Conservation (phyloP, 1,139 yeast genomes). For the Suzukiozyma palmioleophila region DNA sequence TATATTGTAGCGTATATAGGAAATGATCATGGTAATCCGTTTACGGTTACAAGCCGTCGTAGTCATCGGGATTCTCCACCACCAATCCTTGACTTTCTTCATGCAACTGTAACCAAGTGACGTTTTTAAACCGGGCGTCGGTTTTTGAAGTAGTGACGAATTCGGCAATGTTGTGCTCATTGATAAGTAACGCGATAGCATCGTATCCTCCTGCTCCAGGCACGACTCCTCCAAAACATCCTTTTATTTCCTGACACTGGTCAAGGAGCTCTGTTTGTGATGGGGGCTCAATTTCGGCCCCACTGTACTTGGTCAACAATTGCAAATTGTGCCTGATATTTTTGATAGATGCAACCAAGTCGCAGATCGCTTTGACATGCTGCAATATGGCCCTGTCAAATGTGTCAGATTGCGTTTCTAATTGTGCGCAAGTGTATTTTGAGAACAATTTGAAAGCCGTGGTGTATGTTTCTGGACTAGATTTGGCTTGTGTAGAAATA, state of each 20-base stretch:
- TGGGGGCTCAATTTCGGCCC: conserved; percentile 86
- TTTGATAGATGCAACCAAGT: conserved; percentile 33
- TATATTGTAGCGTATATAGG: too few relatives aligned
- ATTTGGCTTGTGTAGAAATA: conserved; percentile 22
- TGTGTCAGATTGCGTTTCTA: neutral
- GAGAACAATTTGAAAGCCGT: neutral
- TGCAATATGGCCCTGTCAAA: conserved; percentile 12
- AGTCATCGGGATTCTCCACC: conserved; percentile 29
- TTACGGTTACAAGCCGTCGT: conserved; percentile 17
- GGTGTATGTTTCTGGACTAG: neutral
- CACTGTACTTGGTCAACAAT: conserved; percentile 56
- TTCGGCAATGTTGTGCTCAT: conserved; percentile 24
- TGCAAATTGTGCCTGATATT: conserved; percentile 54
- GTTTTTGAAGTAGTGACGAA: conserved; percentile 30
- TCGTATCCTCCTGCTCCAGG: conserved; percentile 99
- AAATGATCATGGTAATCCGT: too few relatives aligned
- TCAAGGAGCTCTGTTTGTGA: conserved; percentile 73
- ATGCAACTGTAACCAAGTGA: conserved; percentile 59
- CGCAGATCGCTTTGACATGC: neutral
- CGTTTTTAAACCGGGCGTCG: conserved; percentile 33
- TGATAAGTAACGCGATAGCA: conserved; percentile 72
- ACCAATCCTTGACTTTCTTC: conserved; percentile 57
- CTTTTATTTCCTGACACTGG: conserved; percentile 50
- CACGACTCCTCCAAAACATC: conserved; percentile 90
- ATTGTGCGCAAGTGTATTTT: neutral